phyloP scores from a whole-genome alignment of 176 grass and related monocot species.

The Dendrocalamus sinicus region DNA sequence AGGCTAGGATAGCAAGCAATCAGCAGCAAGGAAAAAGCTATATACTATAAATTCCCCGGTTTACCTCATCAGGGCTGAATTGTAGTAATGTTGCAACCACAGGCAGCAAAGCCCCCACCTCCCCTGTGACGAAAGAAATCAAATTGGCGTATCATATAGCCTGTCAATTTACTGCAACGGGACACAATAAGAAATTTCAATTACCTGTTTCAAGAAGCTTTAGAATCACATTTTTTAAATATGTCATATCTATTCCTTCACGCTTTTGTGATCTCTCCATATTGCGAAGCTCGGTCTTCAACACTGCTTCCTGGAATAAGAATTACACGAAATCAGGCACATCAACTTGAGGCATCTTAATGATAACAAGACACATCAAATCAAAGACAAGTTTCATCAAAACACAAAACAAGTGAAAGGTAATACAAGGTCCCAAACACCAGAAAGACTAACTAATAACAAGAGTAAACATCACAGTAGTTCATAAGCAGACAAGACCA shows the following conservation, averaged over 20 bases:
- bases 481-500: slow-evolving; percentile 9
- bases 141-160: slow-evolving; percentile 27
- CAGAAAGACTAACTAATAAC: slow-evolving; percentile 17
- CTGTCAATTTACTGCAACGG: slow-evolving; percentile 18
- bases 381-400: slow-evolving; percentile 19
- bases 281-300: slow-evolving; percentile 84
- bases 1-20: slow-evolving; percentile 12
- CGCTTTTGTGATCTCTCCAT: slow-evolving; percentile 99
- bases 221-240: slow-evolving; percentile 95
- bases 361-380: slow-evolving; percentile 18
- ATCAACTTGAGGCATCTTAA: not conserved
- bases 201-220: slow-evolving; percentile 99
- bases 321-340: slow-evolving; percentile 34
- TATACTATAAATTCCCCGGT: not conserved
- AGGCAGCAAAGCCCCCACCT: slow-evolving; percentile 86
- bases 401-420: slow-evolving; percentile 23
- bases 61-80: slow-evolving; percentile 97
- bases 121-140: slow-evolving; percentile 65
- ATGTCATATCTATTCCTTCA: slow-evolving; percentile 98
- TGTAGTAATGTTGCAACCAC: slow-evolving; percentile 93
- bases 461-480: slow-evolving; percentile 15
- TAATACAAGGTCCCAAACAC: slow-evolving; percentile 31
- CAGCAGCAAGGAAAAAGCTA: slow-evolving; percentile 11
- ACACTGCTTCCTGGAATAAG: slow-evolving; percentile 78
- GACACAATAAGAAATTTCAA: slow-evolving; percentile 30